A percentile compares a stretch with the other conserved stretches of the same genome.
These are phyloP conservation scores for Lipomyces sp. DNA, from an alignment of 805 yeast species.

Conservation along the genomic window DNA sequence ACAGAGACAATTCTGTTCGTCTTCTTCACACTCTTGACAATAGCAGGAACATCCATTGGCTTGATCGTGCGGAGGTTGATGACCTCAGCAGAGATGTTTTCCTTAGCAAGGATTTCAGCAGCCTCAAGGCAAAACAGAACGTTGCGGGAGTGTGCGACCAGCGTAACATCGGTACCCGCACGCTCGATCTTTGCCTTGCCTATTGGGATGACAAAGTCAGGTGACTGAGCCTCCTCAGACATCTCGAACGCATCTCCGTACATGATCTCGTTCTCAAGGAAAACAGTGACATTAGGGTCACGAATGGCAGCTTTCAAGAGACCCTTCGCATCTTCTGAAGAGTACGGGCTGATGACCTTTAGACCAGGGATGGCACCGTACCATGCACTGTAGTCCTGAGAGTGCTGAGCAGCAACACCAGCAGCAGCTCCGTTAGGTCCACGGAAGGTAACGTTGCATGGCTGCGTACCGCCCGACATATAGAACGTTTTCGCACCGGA, in stretches of 20 bases:
- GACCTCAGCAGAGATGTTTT: slow-evolving; percentile 89
- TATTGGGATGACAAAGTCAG: slow-evolving; percentile 90
- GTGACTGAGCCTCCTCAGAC: slow-evolving; percentile 82
- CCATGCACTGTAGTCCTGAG: slow-evolving; percentile 98
- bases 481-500: slow-evolving; percentile 98
- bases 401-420: slow-evolving; percentile 99
- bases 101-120: slow-evolving; percentile 81
- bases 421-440: slow-evolving; percentile 99
- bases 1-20: slow-evolving; percentile 95
- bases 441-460: slow-evolving; percentile 95
- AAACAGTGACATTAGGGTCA: slow-evolving; percentile 97
- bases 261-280: slow-evolving; percentile 92
- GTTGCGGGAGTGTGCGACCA: slow-evolving; percentile 91
- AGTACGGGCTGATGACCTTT: slow-evolving; percentile 93
- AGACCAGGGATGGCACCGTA: slow-evolving; percentile 98
- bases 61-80: slow-evolving; percentile 94
- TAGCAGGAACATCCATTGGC: slow-evolving; percentile 90
- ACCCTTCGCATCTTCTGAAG: slow-evolving; percentile 96
- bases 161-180: slow-evolving; percentile 87
- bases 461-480: slow-evolving; percentile 99
- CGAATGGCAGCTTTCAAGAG: slow-evolving; percentile 93
- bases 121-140: slow-evolving; percentile 85
- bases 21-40: slow-evolving; percentile 88
- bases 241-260: slow-evolving; percentile 92
- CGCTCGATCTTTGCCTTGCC: slow-evolving; percentile 95